phyloP scores from a whole-genome alignment of 169 alveolate genomes.

The Blepharisma undulans region DNA sequence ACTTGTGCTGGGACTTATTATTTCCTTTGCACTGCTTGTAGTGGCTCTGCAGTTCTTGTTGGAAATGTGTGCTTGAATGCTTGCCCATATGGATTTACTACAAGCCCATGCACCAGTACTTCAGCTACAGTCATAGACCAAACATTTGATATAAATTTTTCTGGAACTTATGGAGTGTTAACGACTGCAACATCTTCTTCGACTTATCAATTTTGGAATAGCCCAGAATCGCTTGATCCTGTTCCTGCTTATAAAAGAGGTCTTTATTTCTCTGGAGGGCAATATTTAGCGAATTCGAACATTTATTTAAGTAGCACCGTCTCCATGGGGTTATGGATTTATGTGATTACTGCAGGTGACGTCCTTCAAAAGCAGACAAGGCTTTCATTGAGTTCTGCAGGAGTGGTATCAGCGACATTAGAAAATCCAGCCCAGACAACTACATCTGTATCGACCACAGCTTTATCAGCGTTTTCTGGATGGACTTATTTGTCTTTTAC shows the following conservation, averaged over 20 bases:
- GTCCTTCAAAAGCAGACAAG: background rate
- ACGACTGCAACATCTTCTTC: background rate
- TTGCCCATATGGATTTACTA: background rate
- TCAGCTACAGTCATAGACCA: background rate
- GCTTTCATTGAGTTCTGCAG: background rate
- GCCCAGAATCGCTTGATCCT: background rate
- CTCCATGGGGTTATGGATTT: background rate
- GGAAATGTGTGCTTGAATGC: background rate
- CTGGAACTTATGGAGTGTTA: background rate
- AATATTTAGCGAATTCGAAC: background rate
- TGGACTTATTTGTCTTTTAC: background rate
- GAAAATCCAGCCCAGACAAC: background rate
- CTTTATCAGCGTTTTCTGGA: background rate
- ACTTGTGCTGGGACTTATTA: background rate
- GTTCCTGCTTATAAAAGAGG: background rate
- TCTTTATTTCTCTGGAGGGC: background rate
- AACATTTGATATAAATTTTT: background rate
- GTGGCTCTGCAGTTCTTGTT: background rate
- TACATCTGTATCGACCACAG: background rate
- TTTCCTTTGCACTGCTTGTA: background rate
- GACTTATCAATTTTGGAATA: background rate
- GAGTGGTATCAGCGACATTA: background rate
- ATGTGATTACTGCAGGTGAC: background rate
- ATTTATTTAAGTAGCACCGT: background rate
- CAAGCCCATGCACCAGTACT: background rate